Conservation (phyloP, 2,329 filamentous ascomycete genomes). For the Dactylellina parvicollis region DNA sequence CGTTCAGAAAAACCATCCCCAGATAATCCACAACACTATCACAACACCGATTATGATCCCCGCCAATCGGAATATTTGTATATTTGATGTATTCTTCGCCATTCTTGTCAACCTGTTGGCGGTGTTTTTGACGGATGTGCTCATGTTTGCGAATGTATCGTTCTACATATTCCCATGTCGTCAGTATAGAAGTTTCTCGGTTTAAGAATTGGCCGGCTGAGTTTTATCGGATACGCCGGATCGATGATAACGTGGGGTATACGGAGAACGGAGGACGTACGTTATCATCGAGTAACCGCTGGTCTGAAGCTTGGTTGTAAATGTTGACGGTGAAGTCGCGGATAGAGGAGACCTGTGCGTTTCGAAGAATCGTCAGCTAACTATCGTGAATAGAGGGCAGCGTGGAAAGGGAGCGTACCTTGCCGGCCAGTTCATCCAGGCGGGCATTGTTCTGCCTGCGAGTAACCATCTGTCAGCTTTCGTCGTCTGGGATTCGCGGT, state of each 20-base stretch:
- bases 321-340: constrained; percentile 96
- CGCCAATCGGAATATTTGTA: constrained; percentile 88
- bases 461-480: constrained; percentile 41
- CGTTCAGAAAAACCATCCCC: constrained; percentile 70
- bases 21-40: constrained; percentile 78
- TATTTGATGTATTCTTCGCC: constrained; percentile 88
- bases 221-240: too few species aligned
- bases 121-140: constrained; percentile 82
- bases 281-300: constrained; percentile 86
- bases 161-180: constrained; percentile 65
- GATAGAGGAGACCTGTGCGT: constrained; percentile 75
- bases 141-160: constrained; percentile 91
- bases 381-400: neutral
- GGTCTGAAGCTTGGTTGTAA: constrained; percentile 91
- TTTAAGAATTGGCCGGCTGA: too few species aligned
- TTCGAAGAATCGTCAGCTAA: neutral
- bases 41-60: constrained; percentile 80
- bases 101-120: constrained; percentile 84
- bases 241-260: neutral
- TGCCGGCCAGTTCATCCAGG: constrained; percentile 86
- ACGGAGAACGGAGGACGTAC: constrained; percentile 65
- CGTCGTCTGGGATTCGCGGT: constrained; percentile 1
- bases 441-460: constrained; percentile 89
- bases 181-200: neutral
- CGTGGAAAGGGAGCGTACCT: constrained; percentile 62